Evolutionary conservation across 169 alveolate genomes (phyloP).

Genomic region (Plasmodium blacklocki): DNA sequence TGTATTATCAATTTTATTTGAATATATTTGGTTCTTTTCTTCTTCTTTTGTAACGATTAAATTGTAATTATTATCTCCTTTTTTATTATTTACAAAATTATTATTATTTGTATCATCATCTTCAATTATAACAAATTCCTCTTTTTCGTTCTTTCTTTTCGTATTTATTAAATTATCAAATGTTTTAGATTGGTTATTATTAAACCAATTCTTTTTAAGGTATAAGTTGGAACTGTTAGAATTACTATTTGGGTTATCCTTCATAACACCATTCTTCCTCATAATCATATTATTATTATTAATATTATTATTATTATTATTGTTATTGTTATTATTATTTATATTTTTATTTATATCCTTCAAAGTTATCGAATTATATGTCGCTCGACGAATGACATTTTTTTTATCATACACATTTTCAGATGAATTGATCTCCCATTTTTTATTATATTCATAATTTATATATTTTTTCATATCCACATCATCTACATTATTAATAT

Average conservation of each 20-base stretch:
- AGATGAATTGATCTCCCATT: conserved; percentile 9
- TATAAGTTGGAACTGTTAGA: neutral
- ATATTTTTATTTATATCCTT: conserved; percentile 11
- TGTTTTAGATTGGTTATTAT: neutral
- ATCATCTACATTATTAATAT: conserved; percentile 15
- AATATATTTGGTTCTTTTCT: neutral
- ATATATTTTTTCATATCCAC: conserved; percentile 10
- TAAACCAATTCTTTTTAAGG: neutral
- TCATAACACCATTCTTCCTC: too few species aligned
- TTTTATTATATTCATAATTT: conserved; percentile 30
- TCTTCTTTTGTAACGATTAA: conserved; percentile 21
- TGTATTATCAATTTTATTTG: neutral
- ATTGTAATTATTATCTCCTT: conserved; percentile 6
- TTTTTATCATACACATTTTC: conserved; percentile 3
- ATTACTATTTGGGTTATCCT: neutral
- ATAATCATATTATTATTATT: neutral
- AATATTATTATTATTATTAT: neutral
- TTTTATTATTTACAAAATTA: neutral
- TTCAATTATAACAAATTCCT: neutral
- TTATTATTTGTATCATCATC: neutral
- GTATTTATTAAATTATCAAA: too few species aligned
- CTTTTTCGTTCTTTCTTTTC: neutral
- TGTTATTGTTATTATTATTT: neutral
- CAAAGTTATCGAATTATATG: neutral
- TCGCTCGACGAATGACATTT: neutral